Conservation (phyloP, 1,284 basidiomycete genomes). For the Leccinum solheimii region DNA sequence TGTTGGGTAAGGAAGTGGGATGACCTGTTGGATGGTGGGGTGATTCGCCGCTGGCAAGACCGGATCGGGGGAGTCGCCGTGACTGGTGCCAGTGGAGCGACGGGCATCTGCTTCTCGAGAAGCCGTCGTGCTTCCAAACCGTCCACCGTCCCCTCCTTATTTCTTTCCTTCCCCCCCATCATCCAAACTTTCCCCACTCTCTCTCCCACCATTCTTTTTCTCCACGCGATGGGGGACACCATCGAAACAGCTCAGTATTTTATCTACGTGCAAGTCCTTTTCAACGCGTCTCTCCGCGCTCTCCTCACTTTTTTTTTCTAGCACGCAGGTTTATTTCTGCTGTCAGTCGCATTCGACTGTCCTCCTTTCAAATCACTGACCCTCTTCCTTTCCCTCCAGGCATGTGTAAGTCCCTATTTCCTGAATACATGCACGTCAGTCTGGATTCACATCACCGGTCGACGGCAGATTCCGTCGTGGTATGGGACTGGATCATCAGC, state of each 20-base stretch:
- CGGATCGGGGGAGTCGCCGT: conserved; percentile 34
- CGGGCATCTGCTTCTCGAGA: conserved; percentile 32
- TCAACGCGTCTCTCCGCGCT: background rate
- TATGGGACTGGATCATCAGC: conserved; percentile 82
- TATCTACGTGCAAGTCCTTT: conserved; percentile 48
- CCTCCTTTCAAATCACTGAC: conserved; percentile 1
- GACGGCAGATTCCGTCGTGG: conserved; percentile 64
- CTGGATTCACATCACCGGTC: conserved; percentile 20
- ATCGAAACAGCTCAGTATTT: conserved; percentile 47
- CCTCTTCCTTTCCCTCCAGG: conserved; percentile 42
- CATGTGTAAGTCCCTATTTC: conserved; percentile 59
- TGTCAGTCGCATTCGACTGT: conserved; percentile 47
- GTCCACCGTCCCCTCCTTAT: conserved; percentile 19
- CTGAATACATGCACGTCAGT: conserved; percentile 17
- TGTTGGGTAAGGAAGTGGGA: conserved; percentile 13
- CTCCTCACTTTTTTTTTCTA: conserved; percentile 25
- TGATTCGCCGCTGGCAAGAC: conserved; percentile 33
- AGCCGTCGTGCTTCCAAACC: conserved; percentile 29
- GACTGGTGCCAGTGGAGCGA: conserved; percentile 21
- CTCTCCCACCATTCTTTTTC: conserved; percentile 3
- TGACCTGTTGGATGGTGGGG: conserved; percentile 19
- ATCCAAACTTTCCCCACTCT: conserved; percentile 1
- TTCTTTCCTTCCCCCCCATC: conserved; percentile 25
- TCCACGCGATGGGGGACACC: conserved; percentile 40
- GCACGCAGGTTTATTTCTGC: conserved; percentile 79